Conservation (phyloP, 371 early-diverging fungal genomes). For the Paramicrosporidium saccamoebae region DNA sequence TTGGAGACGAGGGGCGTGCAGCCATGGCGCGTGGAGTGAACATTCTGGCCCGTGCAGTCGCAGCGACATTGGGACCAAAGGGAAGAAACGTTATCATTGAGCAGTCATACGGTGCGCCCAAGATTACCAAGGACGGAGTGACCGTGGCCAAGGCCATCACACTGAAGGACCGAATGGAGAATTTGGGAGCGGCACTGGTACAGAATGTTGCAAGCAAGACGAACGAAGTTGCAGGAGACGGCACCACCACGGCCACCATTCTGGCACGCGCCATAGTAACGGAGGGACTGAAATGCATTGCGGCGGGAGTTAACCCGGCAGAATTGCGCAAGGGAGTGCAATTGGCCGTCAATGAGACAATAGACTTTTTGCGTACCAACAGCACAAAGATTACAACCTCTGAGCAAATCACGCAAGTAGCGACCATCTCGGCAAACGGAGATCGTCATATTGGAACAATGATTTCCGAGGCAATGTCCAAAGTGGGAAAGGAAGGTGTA, state of each 20-base stretch:
- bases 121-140: constrained; percentile 97
- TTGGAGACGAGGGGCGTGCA: constrained; percentile 81
- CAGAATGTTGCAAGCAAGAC: constrained; percentile 97
- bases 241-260: constrained; percentile 93
- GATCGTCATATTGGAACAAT: constrained; percentile 73
- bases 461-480: constrained; percentile 92
- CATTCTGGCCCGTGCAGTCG: constrained; percentile 78
- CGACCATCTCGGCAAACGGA: constrained; percentile 92
- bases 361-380: constrained; percentile 50
- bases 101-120: constrained; percentile 82
- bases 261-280: constrained; percentile 87
- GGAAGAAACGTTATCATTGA: constrained; percentile 91
- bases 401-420: constrained; percentile 76
- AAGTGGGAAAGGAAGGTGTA: constrained; percentile 95
- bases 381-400: constrained; percentile 63
- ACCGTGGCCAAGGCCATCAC: constrained; percentile 87
- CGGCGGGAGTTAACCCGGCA: constrained; percentile 92
- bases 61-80: constrained; percentile 88
- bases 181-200: constrained; percentile 82
- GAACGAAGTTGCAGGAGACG: constrained; percentile 92
- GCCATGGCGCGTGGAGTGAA: constrained; percentile 72
- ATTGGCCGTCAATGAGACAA: constrained; percentile 58
- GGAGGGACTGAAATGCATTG: constrained; percentile 92
- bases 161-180: constrained; percentile 83
- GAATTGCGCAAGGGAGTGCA: constrained; percentile 85